Conservation (phyloP, 179 eudicot species). For the Beta corolliflora region DNA sequence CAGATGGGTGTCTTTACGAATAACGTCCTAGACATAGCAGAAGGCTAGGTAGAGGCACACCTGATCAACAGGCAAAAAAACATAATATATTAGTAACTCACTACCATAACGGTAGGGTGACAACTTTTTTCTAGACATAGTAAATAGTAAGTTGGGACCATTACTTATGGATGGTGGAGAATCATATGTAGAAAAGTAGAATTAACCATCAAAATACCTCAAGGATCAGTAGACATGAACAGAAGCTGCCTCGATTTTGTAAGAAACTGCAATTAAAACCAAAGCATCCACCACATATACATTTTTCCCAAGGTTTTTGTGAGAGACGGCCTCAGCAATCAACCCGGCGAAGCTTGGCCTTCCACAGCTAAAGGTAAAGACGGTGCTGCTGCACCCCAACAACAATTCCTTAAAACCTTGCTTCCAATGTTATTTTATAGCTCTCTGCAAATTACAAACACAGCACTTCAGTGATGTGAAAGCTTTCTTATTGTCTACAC, state of each 20-base stretch:
- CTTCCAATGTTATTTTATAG: slow-evolving; percentile 93
- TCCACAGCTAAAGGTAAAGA: slow-evolving; percentile 98
- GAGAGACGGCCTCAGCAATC: slow-evolving; percentile 97
- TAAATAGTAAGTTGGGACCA: no score
- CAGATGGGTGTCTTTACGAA: no score
- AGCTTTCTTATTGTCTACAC: background rate
- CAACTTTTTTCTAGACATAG: background rate
- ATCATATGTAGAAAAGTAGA: background rate
- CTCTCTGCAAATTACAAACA: slow-evolving; percentile 60
- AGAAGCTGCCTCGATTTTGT: background rate
- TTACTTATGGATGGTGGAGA: background rate
- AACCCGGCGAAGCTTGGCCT: slow-evolving; percentile 96
- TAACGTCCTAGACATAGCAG: no score
- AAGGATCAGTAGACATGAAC: background rate
- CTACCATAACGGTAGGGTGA: no score
- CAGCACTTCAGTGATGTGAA: slow-evolving; percentile 20
- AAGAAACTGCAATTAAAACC: slow-evolving; percentile 50
- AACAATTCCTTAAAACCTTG: slow-evolving; percentile 87
- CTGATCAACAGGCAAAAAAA: no score
- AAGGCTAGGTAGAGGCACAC: no score
- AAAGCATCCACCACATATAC: slow-evolving; percentile 99
- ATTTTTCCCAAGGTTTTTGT: slow-evolving; percentile 95
- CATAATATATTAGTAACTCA: no score
- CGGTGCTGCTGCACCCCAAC: slow-evolving; percentile 99
- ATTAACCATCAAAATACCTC: slow-evolving; percentile 11